phyloP scores from a whole-genome alignment of 1,139 yeast genomes.

The Insectozyma bohioensis region DNA sequence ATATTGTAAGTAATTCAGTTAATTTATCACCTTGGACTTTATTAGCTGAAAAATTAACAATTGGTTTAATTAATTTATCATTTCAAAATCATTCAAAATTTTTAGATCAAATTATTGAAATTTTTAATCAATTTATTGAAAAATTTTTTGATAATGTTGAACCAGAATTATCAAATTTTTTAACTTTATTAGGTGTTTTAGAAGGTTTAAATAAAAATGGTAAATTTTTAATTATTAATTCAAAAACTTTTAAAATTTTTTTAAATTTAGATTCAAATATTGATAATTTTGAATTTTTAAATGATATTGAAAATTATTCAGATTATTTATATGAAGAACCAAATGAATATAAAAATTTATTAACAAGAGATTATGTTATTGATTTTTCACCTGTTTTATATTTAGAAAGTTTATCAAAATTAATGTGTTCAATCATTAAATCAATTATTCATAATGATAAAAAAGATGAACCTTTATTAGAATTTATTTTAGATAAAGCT shows the following conservation, averaged over 20 bases:
- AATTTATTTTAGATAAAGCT: constrained; percentile 27
- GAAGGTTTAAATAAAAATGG: constrained; percentile 41
- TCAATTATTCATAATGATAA: constrained; percentile 24
- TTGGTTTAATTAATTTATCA: constrained; percentile 39
- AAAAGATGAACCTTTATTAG: constrained; percentile 25
- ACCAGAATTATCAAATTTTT: constrained; percentile 36
- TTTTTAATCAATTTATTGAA: constrained; percentile 30
- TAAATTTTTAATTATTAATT: constrained; percentile 28
- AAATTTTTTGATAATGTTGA: constrained; percentile 22
- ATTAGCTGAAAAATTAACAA: constrained; percentile 35
- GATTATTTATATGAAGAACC: constrained; percentile 23
- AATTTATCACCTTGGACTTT: constrained; percentile 39
- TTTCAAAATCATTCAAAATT: constrained; percentile 27
- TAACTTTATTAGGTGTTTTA: constrained; percentile 47
- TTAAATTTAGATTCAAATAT: constrained; percentile 36
- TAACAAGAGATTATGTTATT: constrained; percentile 31
- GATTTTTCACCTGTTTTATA: constrained; percentile 45
- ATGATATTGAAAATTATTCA: constrained; percentile 38
- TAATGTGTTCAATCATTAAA: constrained; percentile 35
- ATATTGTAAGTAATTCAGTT: constrained; percentile 22
- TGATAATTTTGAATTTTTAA: constrained; percentile 42
- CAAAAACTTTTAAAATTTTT: constrained; percentile 33
- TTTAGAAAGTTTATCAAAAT: constrained; percentile 42
- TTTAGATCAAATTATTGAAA: constrained; percentile 27
- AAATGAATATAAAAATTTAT: constrained; percentile 23